phyloP scores from a whole-genome alignment of 2,329 filamentous ascomycete species.

The Aureobasidium pullulans region DNA sequence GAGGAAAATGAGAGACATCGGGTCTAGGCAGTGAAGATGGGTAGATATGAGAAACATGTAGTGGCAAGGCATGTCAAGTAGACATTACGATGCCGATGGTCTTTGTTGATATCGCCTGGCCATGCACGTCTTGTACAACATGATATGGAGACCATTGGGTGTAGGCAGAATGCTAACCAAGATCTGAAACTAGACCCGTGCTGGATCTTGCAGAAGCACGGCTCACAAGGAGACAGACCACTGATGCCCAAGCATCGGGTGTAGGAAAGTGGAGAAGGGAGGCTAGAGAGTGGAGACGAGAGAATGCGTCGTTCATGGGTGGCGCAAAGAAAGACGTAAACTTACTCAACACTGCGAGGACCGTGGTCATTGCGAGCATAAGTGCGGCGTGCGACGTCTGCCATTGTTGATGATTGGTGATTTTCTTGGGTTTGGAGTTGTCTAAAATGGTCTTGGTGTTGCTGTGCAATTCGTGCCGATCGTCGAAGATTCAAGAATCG shows the following conservation, averaged over 20 bases:
- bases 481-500: neutral
- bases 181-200: neutral
- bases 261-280: neutral
- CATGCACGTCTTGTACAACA: neutral
- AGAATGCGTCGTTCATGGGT: neutral
- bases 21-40: too few species aligned
- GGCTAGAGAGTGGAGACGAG: neutral
- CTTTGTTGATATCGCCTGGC: neutral
- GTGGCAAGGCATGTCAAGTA: neutral
- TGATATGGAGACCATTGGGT: neutral
- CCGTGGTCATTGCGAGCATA: conserved; percentile 14
- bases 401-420: neutral
- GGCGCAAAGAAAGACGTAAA: neutral
- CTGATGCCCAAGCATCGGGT: neutral
- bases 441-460: neutral
- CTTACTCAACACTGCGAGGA: conserved; percentile 12
- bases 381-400: conserved; percentile 13
- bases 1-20: neutral
- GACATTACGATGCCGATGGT: neutral
- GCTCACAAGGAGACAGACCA: neutral
- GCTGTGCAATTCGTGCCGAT: conserved; percentile 9
- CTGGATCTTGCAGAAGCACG: conserved; percentile 1
- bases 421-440: neutral
- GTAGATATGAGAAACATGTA: too few species aligned
- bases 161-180: neutral